A percentile compares a stretch with the other conserved stretches of the same genome.
phyloP scores from a whole-genome alignment of 345 rosid species.

The Streptanthus diversifolius region DNA sequence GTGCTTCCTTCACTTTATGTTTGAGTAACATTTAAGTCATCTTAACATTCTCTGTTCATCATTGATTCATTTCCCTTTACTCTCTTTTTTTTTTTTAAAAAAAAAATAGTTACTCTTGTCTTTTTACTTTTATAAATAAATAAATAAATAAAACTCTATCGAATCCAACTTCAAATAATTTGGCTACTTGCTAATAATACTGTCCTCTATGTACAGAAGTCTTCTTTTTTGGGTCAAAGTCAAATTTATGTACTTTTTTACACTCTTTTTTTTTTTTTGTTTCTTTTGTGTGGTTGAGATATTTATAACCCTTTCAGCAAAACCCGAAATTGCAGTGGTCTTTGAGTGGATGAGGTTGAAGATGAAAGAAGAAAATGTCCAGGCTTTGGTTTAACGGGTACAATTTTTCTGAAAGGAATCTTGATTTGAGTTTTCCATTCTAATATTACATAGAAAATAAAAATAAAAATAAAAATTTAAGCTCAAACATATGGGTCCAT shows the following conservation, averaged over 20 bases:
- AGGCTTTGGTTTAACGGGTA: background rate
- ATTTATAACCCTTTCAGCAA: slow-evolving; percentile 2
- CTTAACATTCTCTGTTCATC: slow-evolving; percentile 53
- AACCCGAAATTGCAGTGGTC: slow-evolving; percentile 4
- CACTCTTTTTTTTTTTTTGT: background rate
- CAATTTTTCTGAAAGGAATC: background rate
- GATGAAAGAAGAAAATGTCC: slow-evolving; percentile 1
- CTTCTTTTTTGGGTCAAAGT: slow-evolving; percentile 39
- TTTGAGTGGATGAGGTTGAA: slow-evolving; percentile 3
- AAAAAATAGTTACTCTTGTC: no score
- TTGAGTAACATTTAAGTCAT: slow-evolving; percentile 62
- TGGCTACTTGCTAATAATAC: slow-evolving; percentile 29
- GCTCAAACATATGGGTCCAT: background rate
- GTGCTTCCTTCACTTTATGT: slow-evolving; percentile 36
- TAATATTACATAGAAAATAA: background rate
- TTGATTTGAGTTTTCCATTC: background rate
- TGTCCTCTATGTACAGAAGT: slow-evolving; percentile 28
- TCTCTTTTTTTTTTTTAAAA: no score
- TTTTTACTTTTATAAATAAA: slow-evolving; percentile 8
- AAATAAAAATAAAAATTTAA: background rate
- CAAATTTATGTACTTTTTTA: slow-evolving; percentile 31
- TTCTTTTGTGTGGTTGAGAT: slow-evolving; percentile 4
- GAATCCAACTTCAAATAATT: slow-evolving; percentile 23
- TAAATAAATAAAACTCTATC: background rate
- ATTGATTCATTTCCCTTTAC: slow-evolving; percentile 29